Evolutionary conservation across 306 rosid genomes (phyloP).

Genomic region (Vigna reflexopilosa): DNA sequence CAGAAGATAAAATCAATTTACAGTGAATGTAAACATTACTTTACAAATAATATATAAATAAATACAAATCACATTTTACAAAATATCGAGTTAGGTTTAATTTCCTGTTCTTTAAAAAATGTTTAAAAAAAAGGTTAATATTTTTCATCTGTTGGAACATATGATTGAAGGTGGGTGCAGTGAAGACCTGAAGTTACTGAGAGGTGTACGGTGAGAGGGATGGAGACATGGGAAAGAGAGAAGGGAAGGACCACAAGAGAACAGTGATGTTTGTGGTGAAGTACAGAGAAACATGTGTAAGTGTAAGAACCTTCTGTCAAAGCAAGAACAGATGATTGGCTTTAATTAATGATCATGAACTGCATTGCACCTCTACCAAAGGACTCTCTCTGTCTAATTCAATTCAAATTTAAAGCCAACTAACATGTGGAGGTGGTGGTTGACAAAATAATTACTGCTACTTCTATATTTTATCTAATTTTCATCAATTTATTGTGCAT

Average conservation of each 20-base stretch:
- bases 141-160: too few relatives aligned
- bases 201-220: background rate
- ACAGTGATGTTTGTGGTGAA: background rate
- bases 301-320: background rate
- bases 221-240: background rate
- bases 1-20: too few relatives aligned
- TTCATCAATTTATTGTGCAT: background rate
- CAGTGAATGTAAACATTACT: too few relatives aligned
- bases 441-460: background rate
- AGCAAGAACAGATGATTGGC: slow-evolving; percentile 34
- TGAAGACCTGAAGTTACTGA: too few relatives aligned
- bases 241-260: background rate
- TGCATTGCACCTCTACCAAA: slow-evolving; percentile 1
- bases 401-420: slow-evolving; percentile 41
- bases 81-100: too few relatives aligned
- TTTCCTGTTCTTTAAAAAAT: too few relatives aligned
- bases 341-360: background rate
- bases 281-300: background rate
- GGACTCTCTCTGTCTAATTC: slow-evolving; percentile 7
- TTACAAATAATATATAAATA: too few relatives aligned
- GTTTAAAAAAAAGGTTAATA: too few relatives aligned
- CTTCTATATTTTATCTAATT: background rate
- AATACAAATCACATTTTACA: too few relatives aligned
- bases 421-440: slow-evolving; percentile 29
- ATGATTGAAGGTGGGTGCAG: too few relatives aligned